Percentiles rank a stretch among this genome's conserved stretches.
These are phyloP conservation scores for Alnus glutinosa DNA, from an alignment of 306 rosid genomes.

Conservation along the genomic window DNA sequence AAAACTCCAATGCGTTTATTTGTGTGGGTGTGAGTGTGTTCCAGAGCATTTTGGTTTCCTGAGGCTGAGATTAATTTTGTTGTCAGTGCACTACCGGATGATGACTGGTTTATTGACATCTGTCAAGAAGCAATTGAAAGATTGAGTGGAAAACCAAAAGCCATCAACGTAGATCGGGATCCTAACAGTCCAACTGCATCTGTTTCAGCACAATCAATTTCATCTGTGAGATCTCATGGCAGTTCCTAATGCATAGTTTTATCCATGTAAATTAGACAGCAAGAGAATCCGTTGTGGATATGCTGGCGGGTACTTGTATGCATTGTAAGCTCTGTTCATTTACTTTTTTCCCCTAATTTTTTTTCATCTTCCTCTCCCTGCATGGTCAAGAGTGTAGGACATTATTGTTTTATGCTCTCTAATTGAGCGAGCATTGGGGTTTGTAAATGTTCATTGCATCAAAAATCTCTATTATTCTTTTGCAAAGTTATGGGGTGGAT, in stretches of 20 bases:
- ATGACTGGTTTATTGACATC: constrained; percentile 87
- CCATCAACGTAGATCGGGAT: constrained; percentile 78
- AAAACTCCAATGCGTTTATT: too few relatives aligned
- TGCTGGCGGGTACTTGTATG: constrained; percentile 28
- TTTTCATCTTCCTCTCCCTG: constrained; percentile 3
- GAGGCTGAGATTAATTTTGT: constrained; percentile 21
- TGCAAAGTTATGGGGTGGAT: too few relatives aligned
- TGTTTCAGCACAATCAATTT: constrained; percentile 90
- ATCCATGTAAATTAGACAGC: constrained; percentile 44
- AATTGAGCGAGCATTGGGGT: constrained; percentile 19
- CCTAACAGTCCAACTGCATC: constrained; percentile 95
- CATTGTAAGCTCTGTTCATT: not conserved
- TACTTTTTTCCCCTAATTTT: constrained; percentile 1
- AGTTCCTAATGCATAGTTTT: constrained; percentile 58
- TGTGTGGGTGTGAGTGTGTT: not conserved
- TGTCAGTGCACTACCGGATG: constrained; percentile 81
- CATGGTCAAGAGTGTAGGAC: constrained; percentile 25
- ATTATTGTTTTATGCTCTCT: constrained; percentile 6
- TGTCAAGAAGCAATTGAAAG: constrained; percentile 89
- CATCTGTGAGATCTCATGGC: constrained; percentile 88
- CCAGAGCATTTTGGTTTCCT: constrained; percentile 6
- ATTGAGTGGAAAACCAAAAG: constrained; percentile 86
- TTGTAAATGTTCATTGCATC: constrained; percentile 57
- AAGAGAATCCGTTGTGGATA: constrained; percentile 22
- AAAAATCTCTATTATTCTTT: constrained; percentile 39